Evolutionary conservation across 129 eudicot species (phyloP).

Genomic region (Deinandra increscens): DNA sequence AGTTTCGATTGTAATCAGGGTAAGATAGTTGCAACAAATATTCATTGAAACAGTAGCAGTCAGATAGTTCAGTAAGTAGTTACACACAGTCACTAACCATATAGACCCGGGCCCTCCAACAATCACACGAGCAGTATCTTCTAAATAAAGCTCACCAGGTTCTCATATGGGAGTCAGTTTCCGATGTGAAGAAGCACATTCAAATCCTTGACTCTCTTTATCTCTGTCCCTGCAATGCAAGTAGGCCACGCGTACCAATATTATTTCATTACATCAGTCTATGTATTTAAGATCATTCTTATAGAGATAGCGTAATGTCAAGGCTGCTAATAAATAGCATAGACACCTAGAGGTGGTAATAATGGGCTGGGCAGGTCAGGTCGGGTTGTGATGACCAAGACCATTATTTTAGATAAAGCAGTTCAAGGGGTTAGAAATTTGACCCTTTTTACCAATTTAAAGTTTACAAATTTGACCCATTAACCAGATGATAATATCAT

Average conservation of each 20-base stretch:
- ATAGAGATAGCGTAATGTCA: background rate
- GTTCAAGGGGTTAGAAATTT: background rate
- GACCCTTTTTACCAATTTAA: background rate
- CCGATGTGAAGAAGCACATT: conserved; percentile 9
- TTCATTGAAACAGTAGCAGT: background rate
- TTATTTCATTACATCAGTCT: background rate
- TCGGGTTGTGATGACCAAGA: background rate
- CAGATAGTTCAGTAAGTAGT: background rate
- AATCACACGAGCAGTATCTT: background rate
- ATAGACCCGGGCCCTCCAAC: background rate
- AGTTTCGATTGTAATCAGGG: background rate
- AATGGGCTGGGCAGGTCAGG: background rate
- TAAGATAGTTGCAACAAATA: conserved; percentile 2
- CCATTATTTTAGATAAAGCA: background rate
- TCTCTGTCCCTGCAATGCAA: conserved; percentile 1
- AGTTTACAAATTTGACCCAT: background rate
- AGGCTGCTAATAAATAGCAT: background rate
- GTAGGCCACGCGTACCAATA: background rate
- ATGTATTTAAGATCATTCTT: background rate
- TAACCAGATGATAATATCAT: background rate
- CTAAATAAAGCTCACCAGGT: background rate
- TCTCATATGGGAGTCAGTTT: background rate
- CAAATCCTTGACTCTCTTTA: conserved; percentile 12
- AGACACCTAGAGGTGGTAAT: background rate
- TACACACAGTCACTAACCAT: background rate